Evolutionary conservation across 345 rosid species (phyloP), one percentile per base, ranked within the genome.

Genomic region (Trapa incisa): DNA sequence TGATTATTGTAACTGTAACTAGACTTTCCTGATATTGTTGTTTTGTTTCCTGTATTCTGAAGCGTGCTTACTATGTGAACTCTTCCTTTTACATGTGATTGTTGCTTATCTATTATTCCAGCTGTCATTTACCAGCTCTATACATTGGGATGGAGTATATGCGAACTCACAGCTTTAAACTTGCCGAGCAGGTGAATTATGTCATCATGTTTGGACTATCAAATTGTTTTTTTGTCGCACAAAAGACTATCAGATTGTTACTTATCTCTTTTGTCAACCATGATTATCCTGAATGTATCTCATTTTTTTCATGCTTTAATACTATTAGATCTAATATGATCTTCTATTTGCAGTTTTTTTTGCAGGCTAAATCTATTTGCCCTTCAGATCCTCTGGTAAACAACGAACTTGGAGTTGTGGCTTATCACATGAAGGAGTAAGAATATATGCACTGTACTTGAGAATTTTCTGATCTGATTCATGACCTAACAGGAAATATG

Each of bases 71-170:
- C 81, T 77, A 71, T 61, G 60, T 71, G 76, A 73, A 64, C 71
- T 77, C 37, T 83, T 78, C 74, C 72, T 80, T 80, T 82, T 80
- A 83, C 91, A 85, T 81, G 82, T 86, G 81, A 87, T 74, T 86
- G 75, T 82, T 91, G 86, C 81, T 80, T 57, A 87, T 86, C 84
- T 89, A 80, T 82, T 83, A 79, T 88, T 85, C 83, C 88, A 91
- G 97, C 91, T 94, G 97, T 79, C 97, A 94, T 79, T 86, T 91
- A 65, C 96, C 99, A 78, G 89, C 96, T 75, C 64, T 91, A 75
- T 94, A 86, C 83, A 91, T 91, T 71, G 96, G 96, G 78, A 94
- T 91, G 99, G 99, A 94, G 80, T 94, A 94, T 84, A 89, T 85
- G 95, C 84, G 96, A 80, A 94, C 89, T 48, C 97, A 87, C 77